Evolutionary conservation across 768 basidiomycete species (phyloP), one percentile per base, ranked within the genome.

Genomic region (Galerina marginata): DNA sequence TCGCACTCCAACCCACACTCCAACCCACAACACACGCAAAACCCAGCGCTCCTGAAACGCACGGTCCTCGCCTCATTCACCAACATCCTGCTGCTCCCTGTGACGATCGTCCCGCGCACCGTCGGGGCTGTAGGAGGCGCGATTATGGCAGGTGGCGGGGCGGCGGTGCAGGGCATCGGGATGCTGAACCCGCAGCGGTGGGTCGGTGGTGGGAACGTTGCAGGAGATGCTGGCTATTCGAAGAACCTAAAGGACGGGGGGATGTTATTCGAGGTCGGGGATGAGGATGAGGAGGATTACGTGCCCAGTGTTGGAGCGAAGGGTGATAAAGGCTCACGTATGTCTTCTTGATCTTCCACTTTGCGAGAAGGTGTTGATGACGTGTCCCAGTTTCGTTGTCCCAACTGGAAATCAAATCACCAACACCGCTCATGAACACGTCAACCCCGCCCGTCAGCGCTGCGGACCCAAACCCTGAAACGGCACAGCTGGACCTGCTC

Each of bases 1-100:
- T 81, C 97, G 2, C 79, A 82, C 20, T 90, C 95, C 1, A 42
- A 52, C 51, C 38, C 6, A 20, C 20, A 20, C 20, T 20, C 20
- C 38, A 40, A 14, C 29, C 42, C 39, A 4, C 29, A 11, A 40
- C 51, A 6, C 51, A 23, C 20, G 23, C 84, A 90, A 54, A 96
- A 98, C 68, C 96, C 96, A 0, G 94, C 94, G 1, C 86, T 87
- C 62, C 86, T 96, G 60, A 99, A 99, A 69, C 88, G 93, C 43
- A 97, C 91, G 66, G 92, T 99, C 9, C 83, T 99, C 1, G 90
- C 94, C 0, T 92, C 94, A 0, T 99, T 99, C 73, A 92, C 92
- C 2, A 89, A 92, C 61, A 84, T 94, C 1, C 86, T 99, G 6
- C 79, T 99, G 0, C 79, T 99, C 0, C 96, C 97, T 0, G 97